phyloP scores from a whole-genome alignment of 192 early-diverging fungal genomes.

The Neocallimastix lanati region DNA sequence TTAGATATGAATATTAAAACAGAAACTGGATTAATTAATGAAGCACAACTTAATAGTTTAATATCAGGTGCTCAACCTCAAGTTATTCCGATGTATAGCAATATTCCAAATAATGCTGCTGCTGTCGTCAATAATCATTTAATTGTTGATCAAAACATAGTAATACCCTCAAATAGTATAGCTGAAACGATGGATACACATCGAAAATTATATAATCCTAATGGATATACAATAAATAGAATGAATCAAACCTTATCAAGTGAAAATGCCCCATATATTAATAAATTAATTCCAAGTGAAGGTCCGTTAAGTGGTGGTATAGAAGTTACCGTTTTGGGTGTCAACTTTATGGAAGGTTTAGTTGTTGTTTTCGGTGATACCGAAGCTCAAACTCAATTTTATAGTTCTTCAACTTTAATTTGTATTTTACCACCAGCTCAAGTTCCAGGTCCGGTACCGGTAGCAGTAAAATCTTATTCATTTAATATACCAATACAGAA shows the following conservation, averaged over 20 bases:
- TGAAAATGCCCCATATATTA: conserved; percentile 17
- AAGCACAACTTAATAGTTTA: not conserved
- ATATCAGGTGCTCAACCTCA: not conserved
- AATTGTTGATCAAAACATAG: not conserved
- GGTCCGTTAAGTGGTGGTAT: conserved; percentile 77
- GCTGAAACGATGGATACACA: not conserved
- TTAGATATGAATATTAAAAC: not conserved
- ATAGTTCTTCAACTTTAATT: conserved; percentile 59
- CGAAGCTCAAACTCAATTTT: conserved; percentile 54
- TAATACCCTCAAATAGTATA: not conserved
- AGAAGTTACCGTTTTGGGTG: conserved; percentile 65
- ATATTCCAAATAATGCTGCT: not conserved
- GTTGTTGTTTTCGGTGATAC: conserved; percentile 61
- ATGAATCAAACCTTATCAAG: not conserved
- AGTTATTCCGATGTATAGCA: no score
- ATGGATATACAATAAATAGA: not conserved
- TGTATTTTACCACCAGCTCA: conserved; percentile 65
- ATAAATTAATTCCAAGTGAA: conserved; percentile 57
- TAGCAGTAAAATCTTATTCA: conserved; percentile 17
- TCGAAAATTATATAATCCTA: not conserved
- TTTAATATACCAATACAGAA: not conserved
- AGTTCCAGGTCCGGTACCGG: conserved; percentile 48
- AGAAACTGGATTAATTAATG: not conserved
- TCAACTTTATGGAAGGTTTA: conserved; percentile 24
- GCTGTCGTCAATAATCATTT: not conserved